Evolutionary conservation across 805 yeast genomes (phyloP), one percentile per base, ranked within the genome.

Genomic region (Barnettozyma populi): DNA sequence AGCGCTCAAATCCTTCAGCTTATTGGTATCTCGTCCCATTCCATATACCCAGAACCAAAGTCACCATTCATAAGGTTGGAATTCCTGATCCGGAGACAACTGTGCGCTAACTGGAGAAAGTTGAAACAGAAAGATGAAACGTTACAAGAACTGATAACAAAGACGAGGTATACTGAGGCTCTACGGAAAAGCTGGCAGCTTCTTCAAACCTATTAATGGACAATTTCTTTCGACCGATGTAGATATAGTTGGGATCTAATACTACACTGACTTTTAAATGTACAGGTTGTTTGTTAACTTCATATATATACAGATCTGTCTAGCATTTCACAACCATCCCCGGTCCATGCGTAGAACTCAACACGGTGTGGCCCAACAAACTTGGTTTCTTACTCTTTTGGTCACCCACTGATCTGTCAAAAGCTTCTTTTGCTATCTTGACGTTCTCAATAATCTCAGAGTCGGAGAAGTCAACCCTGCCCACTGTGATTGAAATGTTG

Each of bases 281-380:
- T 35, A 35, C 37, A 35, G 6, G 36, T 21, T 25, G 23, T 27
- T 25, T 14, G 11, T 5, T 48, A 37, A 51, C 36, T 52, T 52
- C 50, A 77, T 70, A 61, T 23, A 37, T 37, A 37, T 37, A 37
- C 27, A 37, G 37, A 18, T 35, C 18, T 11, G 6, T 20, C 35
- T 38, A 47, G n/a, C 36, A 16, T 29, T 78, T 75, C 44, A 90
- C 80, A 31, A 84, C 83, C 43, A 88, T 74, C 32, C 89, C 83
- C 1, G 96, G 96, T 20, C 95, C 92, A 58, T 76, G 78, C 10
- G 95, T 84, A 38, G 88, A 77, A 35, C 82, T 71, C 48, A 90
- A 64, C 21, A 74, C 73, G 18, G 94, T 77, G 56, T 80, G 81
- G 25, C 96, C 94, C 47, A 89, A 57, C 47, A 79, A 62, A 58